Conservation (phyloP, 257 asterid genomes). For the Przewalskia tangutica region DNA sequence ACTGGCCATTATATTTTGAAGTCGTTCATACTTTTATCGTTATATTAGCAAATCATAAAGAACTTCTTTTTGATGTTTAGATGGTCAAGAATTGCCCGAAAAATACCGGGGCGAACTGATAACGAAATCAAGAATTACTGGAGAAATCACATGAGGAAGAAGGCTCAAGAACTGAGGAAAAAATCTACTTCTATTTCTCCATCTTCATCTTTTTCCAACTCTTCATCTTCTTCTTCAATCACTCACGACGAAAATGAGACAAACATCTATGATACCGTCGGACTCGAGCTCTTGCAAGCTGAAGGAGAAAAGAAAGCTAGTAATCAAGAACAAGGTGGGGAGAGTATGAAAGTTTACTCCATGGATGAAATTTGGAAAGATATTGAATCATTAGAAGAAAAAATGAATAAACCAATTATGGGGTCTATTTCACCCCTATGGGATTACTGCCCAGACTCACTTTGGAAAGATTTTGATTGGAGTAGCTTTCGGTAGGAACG, state of each 20-base stretch:
- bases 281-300: constrained; percentile 3
- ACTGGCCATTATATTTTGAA: not conserved
- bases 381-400: constrained; percentile 43
- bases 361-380: constrained; percentile 92
- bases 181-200: constrained; percentile 8
- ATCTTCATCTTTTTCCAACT: constrained; percentile 26
- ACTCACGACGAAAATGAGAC: constrained; percentile 19
- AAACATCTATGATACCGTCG: constrained; percentile 61
- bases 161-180: constrained; percentile 68
- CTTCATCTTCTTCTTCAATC: constrained; percentile 28
- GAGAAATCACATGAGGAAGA: constrained; percentile 87
- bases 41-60: not conserved
- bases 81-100: constrained; percentile 90
- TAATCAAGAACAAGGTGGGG: constrained; percentile 19
- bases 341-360: constrained; percentile 28
- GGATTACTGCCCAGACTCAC: constrained; percentile 31
- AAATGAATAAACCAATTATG: constrained; percentile 16
- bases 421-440: constrained; percentile 35
- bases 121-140: constrained; percentile 91
- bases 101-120: constrained; percentile 89
- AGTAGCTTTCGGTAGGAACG: not conserved
- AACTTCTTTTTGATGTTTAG: constrained; percentile 17
- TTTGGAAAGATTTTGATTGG: constrained; percentile 30
- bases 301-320: constrained; percentile 12
- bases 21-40: not conserved